Evolutionary conservation across 1,139 yeast species (phyloP).

Genomic region (Yamadazyma atmosphaerica): DNA sequence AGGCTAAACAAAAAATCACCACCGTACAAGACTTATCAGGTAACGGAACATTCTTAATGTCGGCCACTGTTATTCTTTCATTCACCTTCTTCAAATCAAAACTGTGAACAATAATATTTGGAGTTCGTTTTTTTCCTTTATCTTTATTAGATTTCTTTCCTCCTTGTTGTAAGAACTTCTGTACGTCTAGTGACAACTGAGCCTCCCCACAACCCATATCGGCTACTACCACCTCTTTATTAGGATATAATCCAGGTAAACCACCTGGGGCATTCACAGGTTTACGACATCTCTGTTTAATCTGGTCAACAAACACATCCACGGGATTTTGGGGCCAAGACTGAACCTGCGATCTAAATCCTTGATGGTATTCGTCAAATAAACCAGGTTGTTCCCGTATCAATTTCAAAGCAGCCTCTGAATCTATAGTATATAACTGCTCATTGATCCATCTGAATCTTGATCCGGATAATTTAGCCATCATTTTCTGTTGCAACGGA

Average conservation of each 20-base stretch:
- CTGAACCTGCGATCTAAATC: conserved; percentile 91
- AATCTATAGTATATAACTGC: conserved; percentile 81
- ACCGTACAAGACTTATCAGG: conserved; percentile 75
- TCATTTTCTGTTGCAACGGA: conserved; percentile 93
- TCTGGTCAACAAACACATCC: conserved; percentile 75
- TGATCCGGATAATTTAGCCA: conserved; percentile 91
- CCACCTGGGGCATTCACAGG: conserved; percentile 95
- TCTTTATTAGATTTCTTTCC: conserved; percentile 26
- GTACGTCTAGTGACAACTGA: conserved; percentile 68
- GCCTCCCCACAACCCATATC: conserved; percentile 99
- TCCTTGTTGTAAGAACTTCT: conserved; percentile 45
- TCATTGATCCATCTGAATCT: conserved; percentile 98
- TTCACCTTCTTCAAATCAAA: conserved; percentile 88
- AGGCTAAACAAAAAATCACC: conserved; percentile 87
- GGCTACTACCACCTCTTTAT: conserved; percentile 69
- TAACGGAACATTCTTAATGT: conserved; percentile 86
- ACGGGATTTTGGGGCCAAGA: conserved; percentile 99
- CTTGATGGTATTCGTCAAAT: conserved; percentile 92
- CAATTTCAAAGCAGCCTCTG: conserved; percentile 72
- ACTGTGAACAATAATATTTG: conserved; percentile 69
- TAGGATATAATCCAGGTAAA: conserved; percentile 60
- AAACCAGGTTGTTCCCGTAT: conserved; percentile 81
- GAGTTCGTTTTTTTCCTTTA: conserved; percentile 26
- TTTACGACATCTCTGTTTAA: conserved; percentile 59
- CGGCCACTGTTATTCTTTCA: conserved; percentile 91